Evolutionary conservation across 768 basidiomycete species (phyloP), one percentile per base, ranked within the genome.

Genomic region (Leccinum incarnatum): DNA sequence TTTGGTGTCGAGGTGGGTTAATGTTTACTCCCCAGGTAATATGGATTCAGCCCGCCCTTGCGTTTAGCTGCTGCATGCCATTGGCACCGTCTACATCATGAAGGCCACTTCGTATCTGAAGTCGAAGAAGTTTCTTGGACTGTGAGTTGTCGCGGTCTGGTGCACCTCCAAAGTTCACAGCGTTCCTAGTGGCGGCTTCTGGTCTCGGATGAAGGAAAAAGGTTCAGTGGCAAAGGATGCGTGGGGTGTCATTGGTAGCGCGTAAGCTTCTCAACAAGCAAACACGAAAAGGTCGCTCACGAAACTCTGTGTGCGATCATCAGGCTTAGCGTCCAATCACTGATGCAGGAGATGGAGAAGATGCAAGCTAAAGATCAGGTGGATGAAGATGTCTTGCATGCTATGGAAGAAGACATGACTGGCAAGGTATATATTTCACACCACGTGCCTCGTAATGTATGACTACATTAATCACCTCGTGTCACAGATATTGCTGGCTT

Each of bases 241-340:
- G 0, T 98, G 93, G 90, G 95, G 94, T 15, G 89, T 98, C 60
- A 89, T 98, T 59, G 92, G 93, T 36, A 94, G 92, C 79, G 96
- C 96, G 87, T 95, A 75, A 76, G 93, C 30, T 59, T 45, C 58
- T 42, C 58, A 53, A 55, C 54, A 19, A 53, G 55, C 51, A 14
- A 42, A 34, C 86, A 85, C 4, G 69, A 91, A 64, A 87, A 87
- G 23, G 40, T 45, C 15, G 34, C 62, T 94, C 93, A 23, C 88
- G 87, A 63, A 27, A 21, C 10, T 29, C 25, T 30, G 47, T 49
- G 17, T 34, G 19, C 25, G 81, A 86, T 14, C 12, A 60, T 40
- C 48, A 73, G 72, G 27, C 68, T 69, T 17, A 65, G 62, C 17
- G 61, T 69, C 25, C 72, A 67, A 51, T 65, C 66, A 19, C 52